A percentile compares a stretch with the other conserved stretches of the same genome.
Evolutionary conservation across 106 monocot species (phyloP).

Genomic region (Dactylorhiza incarnata): DNA sequence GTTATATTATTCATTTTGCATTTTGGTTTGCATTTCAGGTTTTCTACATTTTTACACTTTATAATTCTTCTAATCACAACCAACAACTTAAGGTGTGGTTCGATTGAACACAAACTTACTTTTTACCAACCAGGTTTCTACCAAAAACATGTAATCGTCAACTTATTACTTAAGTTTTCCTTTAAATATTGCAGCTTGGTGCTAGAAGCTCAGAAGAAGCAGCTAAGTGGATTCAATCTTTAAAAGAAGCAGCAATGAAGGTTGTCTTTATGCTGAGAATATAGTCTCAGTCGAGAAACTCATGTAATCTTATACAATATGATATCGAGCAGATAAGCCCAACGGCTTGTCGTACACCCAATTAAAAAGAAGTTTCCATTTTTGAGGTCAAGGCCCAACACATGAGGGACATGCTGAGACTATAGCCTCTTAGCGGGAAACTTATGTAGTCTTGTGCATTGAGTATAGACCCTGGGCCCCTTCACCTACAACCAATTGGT

Average conservation of each 20-base stretch:
- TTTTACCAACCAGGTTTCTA: not conserved
- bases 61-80: slow-evolving; percentile 60
- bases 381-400: too few relatives aligned
- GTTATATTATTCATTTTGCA: slow-evolving; percentile 1
- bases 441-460: too few relatives aligned
- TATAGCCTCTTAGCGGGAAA: too few relatives aligned
- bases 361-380: too few relatives aligned
- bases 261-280: slow-evolving; percentile 14
- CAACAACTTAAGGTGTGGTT: slow-evolving; percentile 72
- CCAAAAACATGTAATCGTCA: not conserved
- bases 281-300: too few relatives aligned
- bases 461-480: too few relatives aligned
- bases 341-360: too few relatives aligned
- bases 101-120: not conserved
- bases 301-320: too few relatives aligned
- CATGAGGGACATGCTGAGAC: too few relatives aligned
- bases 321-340: too few relatives aligned
- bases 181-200: slow-evolving; percentile 53
- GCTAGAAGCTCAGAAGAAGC: slow-evolving; percentile 95
- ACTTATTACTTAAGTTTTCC: not conserved
- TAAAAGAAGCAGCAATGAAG: slow-evolving; percentile 51
- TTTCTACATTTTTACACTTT: slow-evolving; percentile 77
- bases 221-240: slow-evolving; percentile 58
- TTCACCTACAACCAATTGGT: too few relatives aligned
- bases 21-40: slow-evolving; percentile 36